Evolutionary conservation across 768 basidiomycete species (phyloP), one percentile per base, ranked within the genome.

Genomic region (Xanthoconium stramineum): DNA sequence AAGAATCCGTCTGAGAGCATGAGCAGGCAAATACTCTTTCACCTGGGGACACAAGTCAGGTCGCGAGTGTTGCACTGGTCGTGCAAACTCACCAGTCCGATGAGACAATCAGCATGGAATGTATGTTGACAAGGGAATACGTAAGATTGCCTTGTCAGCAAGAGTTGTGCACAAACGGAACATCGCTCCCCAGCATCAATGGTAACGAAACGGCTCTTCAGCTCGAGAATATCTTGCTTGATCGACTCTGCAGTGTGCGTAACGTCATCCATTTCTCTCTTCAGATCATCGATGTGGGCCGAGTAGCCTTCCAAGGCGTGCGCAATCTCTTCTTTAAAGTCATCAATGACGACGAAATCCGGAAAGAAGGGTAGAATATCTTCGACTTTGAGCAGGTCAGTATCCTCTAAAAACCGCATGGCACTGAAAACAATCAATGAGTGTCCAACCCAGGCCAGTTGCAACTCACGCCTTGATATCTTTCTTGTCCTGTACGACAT

Each of bases 301-400:
- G 92, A 91, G 69, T 98, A 98, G 2, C 90, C 90, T 69, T 99
- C 96, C 61, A 99, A 75, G 0, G 97, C 97, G 57, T 88, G 87
- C 48, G 95, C 96, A 61, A 98, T 98, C 74, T 98, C 96, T 64
- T 96, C 91, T 71, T 99, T 99, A 82, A 99, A 98, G 69, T 98
- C 97, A 69, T 98, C 97, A 61, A 99, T 98, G 56, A 98, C 91
- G 13, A 96, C 94, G 68, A 99, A 99, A 74, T 98, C 96, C 3
- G 97, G 96, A 85, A 99, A 98, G 85, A 98, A 99, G 6, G 97
- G 97, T 17, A 99, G 76, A 58, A 99, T 97, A 67, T 99, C 97
- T 69, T 99, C 97, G 61, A 99, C 96, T 74, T 98, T 98, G 68
- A 99, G 83, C 36, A 98, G 75, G 63, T 92, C 87, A 0, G 97